Percentiles rank a stretch among this genome's conserved stretches.
These are phyloP conservation scores for Suhomyces panamericanus DNA, from an alignment of 1,139 yeast genomes.

Conservation along the genomic window DNA sequence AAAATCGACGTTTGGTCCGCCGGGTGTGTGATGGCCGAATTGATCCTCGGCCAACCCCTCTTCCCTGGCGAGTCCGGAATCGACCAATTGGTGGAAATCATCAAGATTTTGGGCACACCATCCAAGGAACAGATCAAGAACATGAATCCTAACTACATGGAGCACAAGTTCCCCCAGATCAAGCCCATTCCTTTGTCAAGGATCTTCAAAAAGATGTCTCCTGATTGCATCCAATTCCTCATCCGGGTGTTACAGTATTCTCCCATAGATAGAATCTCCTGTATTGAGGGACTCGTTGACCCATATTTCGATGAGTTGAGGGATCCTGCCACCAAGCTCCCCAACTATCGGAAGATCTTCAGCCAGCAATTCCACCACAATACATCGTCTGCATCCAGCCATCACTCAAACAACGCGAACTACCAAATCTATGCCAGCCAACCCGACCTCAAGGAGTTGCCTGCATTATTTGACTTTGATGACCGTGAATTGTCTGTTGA, in stretches of 20 bases:
- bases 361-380: conserved; percentile 38
- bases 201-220: conserved; percentile 70
- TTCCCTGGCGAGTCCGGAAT: conserved; percentile 98
- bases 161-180: conserved; percentile 94
- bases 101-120: conserved; percentile 94
- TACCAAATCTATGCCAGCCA: conserved; percentile 41
- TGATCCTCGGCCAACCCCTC: conserved; percentile 90
- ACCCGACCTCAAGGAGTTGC: conserved; percentile 45
- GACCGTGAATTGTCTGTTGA: conserved; percentile 47
- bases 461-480: conserved; percentile 51
- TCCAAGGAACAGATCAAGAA: conserved; percentile 86
- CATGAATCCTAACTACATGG: conserved; percentile 98
- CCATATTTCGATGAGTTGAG: conserved; percentile 78
- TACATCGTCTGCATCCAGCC: conserved; percentile 18
- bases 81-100: conserved; percentile 95
- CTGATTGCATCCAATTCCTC: conserved; percentile 64
- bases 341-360: conserved; percentile 51
- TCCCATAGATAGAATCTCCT: conserved; percentile 68
- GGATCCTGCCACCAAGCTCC: conserved; percentile 52
- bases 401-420: conserved; percentile 32
- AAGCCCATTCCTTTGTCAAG: conserved; percentile 87
- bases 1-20: conserved; percentile 98
- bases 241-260: conserved; percentile 68
- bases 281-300: conserved; percentile 67
- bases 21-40: conserved; percentile 97